phyloP scores from a whole-genome alignment of 768 basidiomycete species.

The Mycena belliarum region DNA sequence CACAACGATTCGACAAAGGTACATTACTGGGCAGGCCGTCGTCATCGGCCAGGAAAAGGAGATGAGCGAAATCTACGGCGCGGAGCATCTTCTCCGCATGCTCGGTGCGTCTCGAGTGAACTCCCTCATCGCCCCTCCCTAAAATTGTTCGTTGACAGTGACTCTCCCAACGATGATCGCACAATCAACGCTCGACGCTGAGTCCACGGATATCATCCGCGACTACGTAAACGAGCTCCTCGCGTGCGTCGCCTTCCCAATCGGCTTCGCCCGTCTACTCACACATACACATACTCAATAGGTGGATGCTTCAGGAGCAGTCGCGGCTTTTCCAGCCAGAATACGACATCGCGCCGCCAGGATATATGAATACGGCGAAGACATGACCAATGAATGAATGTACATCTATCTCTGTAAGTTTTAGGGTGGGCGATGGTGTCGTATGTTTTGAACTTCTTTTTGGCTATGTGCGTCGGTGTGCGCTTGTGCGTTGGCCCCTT shows the following conservation, averaged over 20 bases:
- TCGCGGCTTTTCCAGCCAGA: conserved; percentile 72
- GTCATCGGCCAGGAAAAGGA: conserved; percentile 71
- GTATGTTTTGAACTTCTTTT: too few relatives aligned
- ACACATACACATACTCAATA: conserved; percentile 26
- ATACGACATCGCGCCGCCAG: conserved; percentile 66
- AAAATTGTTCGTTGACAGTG: conserved; percentile 47
- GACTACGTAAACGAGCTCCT: conserved; percentile 92
- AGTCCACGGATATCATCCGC: conserved; percentile 77
- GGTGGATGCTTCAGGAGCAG: conserved; percentile 80
- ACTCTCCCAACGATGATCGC: conserved; percentile 90
- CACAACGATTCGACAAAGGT: conserved; percentile 69
- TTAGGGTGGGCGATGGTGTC: too few relatives aligned
- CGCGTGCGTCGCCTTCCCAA: conserved; percentile 21
- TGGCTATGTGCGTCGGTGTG: too few relatives aligned
- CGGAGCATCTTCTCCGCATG: conserved; percentile 90
- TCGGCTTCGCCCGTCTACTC: background rate
- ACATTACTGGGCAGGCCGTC: conserved; percentile 73
- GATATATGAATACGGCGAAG: conserved; percentile 82
- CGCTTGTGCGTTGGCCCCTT: too few relatives aligned
- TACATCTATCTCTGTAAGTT: background rate
- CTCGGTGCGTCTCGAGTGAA: conserved; percentile 75
- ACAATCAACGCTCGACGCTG: conserved; percentile 86
- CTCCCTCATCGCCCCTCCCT: background rate
- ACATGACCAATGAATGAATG: conserved; percentile 61
- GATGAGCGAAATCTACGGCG: conserved; percentile 91